These are phyloP conservation scores for Breynia disticha DNA, from an alignment of 441 rosid genomes.

Conservation along the genomic window DNA sequence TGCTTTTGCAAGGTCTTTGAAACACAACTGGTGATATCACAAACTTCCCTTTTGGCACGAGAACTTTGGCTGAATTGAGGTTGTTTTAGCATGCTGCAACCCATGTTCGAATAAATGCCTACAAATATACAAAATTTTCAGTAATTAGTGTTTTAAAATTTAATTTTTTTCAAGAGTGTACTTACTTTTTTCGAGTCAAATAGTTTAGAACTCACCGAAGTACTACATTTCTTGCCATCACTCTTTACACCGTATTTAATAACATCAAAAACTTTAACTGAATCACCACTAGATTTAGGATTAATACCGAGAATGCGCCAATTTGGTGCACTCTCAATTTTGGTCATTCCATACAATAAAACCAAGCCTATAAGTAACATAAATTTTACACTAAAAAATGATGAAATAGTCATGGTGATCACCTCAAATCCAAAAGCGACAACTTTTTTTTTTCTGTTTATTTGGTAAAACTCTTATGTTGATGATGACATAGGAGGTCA, in stretches of 20 bases:
- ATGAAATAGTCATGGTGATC: too few species aligned
- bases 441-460: too few species aligned
- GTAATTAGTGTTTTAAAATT: too few species aligned
- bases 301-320: neutral
- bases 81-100: constrained; percentile 34
- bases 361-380: too few species aligned
- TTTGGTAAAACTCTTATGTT: too few species aligned
- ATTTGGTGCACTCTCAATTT: neutral
- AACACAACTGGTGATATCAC: constrained; percentile 16
- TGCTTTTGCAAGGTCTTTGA: constrained; percentile 30
- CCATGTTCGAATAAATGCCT: constrained; percentile 24
- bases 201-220: constrained; percentile 5
- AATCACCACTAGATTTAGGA: neutral
- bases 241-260: constrained; percentile 18
- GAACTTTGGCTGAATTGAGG: constrained; percentile 18
- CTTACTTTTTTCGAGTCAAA: too few species aligned
- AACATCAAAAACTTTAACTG: constrained; percentile 15
- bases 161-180: too few species aligned
- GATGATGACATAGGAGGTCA: too few species aligned
- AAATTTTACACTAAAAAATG: too few species aligned
- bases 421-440: too few species aligned
- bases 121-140: neutral
- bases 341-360: too few species aligned
- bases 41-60: constrained; percentile 28
- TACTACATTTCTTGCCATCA: constrained; percentile 16